These are phyloP conservation scores for Lasiodiplodia theobromae DNA, from an alignment of 2,329 filamentous ascomycete genomes.

Conservation along the genomic window DNA sequence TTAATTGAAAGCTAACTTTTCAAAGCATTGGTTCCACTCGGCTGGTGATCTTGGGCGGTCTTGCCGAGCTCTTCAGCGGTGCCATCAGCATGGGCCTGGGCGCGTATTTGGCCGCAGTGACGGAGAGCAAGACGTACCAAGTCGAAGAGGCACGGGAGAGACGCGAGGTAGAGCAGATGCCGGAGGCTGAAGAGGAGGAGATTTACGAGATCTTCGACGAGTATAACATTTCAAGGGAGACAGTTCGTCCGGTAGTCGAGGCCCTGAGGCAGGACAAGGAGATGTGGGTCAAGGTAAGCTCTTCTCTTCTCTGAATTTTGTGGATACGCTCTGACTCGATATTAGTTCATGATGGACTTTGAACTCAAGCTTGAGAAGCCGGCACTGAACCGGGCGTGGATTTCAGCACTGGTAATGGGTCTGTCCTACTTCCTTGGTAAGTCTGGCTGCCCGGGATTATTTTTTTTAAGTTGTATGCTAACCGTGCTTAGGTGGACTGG, in stretches of 20 bases:
- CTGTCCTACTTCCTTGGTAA: slow-evolving; percentile 45
- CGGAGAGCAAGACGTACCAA: slow-evolving; percentile 60
- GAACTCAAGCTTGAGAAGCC: slow-evolving; percentile 59
- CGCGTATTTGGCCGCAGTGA: slow-evolving; percentile 72
- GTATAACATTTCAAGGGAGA: slow-evolving; percentile 56
- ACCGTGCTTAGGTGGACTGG: slow-evolving; percentile 41
- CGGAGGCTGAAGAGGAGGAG: slow-evolving; percentile 54
- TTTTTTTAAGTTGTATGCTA: no score
- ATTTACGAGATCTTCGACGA: slow-evolving; percentile 57
- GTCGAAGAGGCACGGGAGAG: slow-evolving; percentile 57
- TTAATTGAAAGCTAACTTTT: not conserved
- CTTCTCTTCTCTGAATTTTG: not conserved
- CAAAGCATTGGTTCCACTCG: slow-evolving; percentile 35
- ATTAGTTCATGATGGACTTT: slow-evolving; percentile 66
- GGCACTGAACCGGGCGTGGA: slow-evolving; percentile 52
- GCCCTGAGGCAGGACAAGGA: slow-evolving; percentile 58
- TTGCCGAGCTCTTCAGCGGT: slow-evolving; percentile 78
- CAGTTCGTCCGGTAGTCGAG: slow-evolving; percentile 57
- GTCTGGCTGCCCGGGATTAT: slow-evolving; percentile 31
- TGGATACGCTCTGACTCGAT: not conserved
- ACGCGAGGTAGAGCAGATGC: slow-evolving; percentile 53
- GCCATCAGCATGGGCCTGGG: slow-evolving; percentile 81
- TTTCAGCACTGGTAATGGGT: slow-evolving; percentile 53
- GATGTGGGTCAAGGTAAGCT: slow-evolving; percentile 53
- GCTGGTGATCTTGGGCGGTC: slow-evolving; percentile 64